These are phyloP conservation scores for Piper longum DNA, from an alignment of 164 flowering plant genomes.

Conservation along the genomic window DNA sequence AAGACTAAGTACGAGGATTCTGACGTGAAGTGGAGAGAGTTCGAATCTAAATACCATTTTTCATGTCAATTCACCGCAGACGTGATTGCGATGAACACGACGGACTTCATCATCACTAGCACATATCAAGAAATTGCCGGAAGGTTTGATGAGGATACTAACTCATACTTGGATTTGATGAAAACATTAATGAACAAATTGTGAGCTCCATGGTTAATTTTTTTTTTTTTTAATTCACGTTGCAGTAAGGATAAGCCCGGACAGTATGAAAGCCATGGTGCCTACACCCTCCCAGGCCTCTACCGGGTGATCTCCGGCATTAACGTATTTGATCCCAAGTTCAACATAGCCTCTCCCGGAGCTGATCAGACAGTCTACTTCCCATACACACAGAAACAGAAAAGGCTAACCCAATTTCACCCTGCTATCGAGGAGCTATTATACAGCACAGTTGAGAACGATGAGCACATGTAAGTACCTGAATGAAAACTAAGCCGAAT, in stretches of 20 bases:
- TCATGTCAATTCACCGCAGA: constrained; percentile 94
- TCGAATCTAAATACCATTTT: constrained; percentile 74
- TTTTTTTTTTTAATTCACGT: background rate
- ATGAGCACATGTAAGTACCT: constrained; percentile 65
- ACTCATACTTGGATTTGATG: background rate
- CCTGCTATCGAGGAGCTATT: constrained; percentile 83
- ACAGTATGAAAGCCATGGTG: constrained; percentile 80
- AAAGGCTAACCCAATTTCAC: constrained; percentile 46
- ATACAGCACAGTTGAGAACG: constrained; percentile 48
- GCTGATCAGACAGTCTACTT: constrained; percentile 91
- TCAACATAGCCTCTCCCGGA: constrained; percentile 94
- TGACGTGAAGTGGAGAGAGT: constrained; percentile 64
- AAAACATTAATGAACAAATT: background rate
- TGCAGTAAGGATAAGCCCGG: constrained; percentile 80
- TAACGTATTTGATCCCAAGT: constrained; percentile 83
- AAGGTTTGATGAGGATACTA: constrained; percentile 28
- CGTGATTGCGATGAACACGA: constrained; percentile 68
- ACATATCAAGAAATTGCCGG: constrained; percentile 93
- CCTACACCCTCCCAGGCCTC: constrained; percentile 87
- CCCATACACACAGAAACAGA: constrained; percentile 52
- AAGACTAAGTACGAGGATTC: constrained; percentile 96
- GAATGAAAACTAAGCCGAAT: no score
- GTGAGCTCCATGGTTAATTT: background rate
- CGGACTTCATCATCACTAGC: constrained; percentile 91
- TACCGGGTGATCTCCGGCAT: constrained; percentile 80